phyloP scores from a whole-genome alignment of 345 rosid genomes.

The Eutrema japonicum region DNA sequence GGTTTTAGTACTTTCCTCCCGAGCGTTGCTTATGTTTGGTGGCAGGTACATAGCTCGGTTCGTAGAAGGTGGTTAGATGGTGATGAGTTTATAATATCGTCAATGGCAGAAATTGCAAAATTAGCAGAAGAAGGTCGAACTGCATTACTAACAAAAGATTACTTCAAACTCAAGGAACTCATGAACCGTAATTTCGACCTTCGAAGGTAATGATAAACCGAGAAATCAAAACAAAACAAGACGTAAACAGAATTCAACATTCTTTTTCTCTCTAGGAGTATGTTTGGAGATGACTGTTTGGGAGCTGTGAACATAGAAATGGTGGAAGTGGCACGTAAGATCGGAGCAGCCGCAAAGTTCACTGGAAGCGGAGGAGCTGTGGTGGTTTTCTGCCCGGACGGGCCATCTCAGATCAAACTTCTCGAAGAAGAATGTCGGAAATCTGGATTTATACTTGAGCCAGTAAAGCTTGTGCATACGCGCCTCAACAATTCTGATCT shows the following conservation, averaged over 20 bases:
- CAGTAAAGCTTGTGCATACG: slow-evolving; percentile 58
- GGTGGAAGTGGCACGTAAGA: slow-evolving; percentile 79
- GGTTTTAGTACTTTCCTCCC: background rate
- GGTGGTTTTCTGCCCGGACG: slow-evolving; percentile 74
- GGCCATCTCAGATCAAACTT: slow-evolving; percentile 60
- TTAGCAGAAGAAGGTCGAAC: slow-evolving; percentile 67
- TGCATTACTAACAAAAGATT: slow-evolving; percentile 61
- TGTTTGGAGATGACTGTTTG: slow-evolving; percentile 79
- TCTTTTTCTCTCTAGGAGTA: slow-evolving; percentile 46
- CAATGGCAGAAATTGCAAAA: slow-evolving; percentile 72
- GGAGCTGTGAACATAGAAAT: slow-evolving; percentile 76
- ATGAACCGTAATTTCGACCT: slow-evolving; percentile 86
- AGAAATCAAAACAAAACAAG: background rate
- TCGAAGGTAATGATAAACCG: slow-evolving; percentile 53
- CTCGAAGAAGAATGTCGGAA: slow-evolving; percentile 69
- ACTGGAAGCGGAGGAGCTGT: slow-evolving; percentile 95
- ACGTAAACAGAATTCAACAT: background rate
- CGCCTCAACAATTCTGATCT: slow-evolving; percentile 50
- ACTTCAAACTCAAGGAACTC: slow-evolving; percentile 61
- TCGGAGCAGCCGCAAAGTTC: slow-evolving; percentile 80
- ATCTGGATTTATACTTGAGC: slow-evolving; percentile 65
- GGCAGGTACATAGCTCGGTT: slow-evolving; percentile 82
- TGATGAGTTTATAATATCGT: slow-evolving; percentile 68
- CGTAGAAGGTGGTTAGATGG: slow-evolving; percentile 87
- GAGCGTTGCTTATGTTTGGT: slow-evolving; percentile 27